phyloP scores from a whole-genome alignment of 306 rosid species.

The Quercus engelmannii region DNA sequence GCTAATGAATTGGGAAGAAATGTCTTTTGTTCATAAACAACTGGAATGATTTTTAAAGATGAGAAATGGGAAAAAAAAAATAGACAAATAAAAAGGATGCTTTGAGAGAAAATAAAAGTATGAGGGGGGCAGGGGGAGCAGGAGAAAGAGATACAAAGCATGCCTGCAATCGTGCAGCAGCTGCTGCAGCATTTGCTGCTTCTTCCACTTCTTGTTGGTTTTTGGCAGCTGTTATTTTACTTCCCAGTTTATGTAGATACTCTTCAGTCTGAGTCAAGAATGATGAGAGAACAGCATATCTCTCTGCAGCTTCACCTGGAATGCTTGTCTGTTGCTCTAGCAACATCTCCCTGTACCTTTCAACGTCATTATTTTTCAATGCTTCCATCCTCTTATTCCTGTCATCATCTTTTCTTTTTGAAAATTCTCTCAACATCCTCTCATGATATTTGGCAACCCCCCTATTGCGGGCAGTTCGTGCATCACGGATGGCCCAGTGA shows the following conservation, averaged over 20 bases:
- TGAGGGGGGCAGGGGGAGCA: too few relatives aligned
- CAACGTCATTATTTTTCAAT: constrained; percentile 93
- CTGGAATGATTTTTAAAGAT: neutral
- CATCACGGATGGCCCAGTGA: constrained; percentile 97
- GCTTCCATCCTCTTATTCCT: constrained; percentile 96
- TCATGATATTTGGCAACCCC: constrained; percentile 99
- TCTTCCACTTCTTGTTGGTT: constrained; percentile 90
- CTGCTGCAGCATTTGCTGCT: constrained; percentile 87
- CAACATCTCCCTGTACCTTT: constrained; percentile 95
- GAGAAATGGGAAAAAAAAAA: neutral
- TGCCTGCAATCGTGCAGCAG: constrained; percentile 92
- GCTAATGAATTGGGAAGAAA: neutral
- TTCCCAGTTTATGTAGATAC: constrained; percentile 88
- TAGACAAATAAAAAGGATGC: neutral
- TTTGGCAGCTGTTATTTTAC: constrained; percentile 90
- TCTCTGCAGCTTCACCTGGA: constrained; percentile 90
- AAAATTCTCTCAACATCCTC: constrained; percentile 88
- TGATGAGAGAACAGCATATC: constrained; percentile 93
- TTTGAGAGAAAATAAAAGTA: neutral
- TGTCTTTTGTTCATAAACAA: neutral
- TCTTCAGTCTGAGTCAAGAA: constrained; percentile 95
- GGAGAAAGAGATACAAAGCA: constrained; percentile 19
- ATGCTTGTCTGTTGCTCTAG: constrained; percentile 91
- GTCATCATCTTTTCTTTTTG: constrained; percentile 92
- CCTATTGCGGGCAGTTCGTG: constrained; percentile 91